Percentiles rank a stretch among this genome's conserved stretches.
These are phyloP conservation scores for Ganoderma multipileum DNA, from an alignment of 1,284 basidiomycete species.

Conservation along the genomic window DNA sequence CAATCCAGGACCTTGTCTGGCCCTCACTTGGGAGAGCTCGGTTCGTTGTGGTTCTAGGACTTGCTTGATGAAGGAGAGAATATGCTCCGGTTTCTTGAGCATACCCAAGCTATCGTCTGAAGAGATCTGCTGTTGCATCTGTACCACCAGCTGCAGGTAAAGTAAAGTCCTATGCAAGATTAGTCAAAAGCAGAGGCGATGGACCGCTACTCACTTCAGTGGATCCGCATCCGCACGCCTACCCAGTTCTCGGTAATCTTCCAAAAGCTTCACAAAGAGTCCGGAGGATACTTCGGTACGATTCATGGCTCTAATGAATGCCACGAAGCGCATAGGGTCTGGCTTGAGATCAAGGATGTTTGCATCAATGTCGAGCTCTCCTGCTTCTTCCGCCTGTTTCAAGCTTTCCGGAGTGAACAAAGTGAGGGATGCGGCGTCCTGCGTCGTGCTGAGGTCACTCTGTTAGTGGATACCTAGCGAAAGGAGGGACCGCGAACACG, in stretches of 20 bases:
- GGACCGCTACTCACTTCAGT: slow-evolving; percentile 50
- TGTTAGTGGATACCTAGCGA: neutral
- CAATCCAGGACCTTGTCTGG: slow-evolving; percentile 30
- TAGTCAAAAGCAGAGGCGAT: slow-evolving; percentile 36
- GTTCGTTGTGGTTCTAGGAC: slow-evolving; percentile 50
- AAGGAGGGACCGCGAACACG: slow-evolving; percentile 23
- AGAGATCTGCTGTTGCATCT: slow-evolving; percentile 77
- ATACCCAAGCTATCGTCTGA: slow-evolving; percentile 62
- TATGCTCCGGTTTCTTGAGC: slow-evolving; percentile 74
- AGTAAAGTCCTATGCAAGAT: slow-evolving; percentile 53
- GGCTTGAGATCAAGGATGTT: slow-evolving; percentile 77
- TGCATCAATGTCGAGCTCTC: slow-evolving; percentile 55
- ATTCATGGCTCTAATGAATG: slow-evolving; percentile 67
- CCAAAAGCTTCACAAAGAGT: slow-evolving; percentile 77
- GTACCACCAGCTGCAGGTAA: slow-evolving; percentile 79
- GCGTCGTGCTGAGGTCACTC: neutral
- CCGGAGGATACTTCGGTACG: slow-evolving; percentile 74
- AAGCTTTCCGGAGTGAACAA: slow-evolving; percentile 62
- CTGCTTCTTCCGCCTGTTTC: slow-evolving; percentile 46
- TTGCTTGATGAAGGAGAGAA: slow-evolving; percentile 82
- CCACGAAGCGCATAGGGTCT: slow-evolving; percentile 71
- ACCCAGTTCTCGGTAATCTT: slow-evolving; percentile 67
- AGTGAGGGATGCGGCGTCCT: slow-evolving; percentile 42
- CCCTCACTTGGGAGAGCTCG: slow-evolving; percentile 32
- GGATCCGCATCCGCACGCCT: slow-evolving; percentile 55